Percentiles rank a stretch among this genome's conserved stretches.
These are phyloP conservation scores for Pichia pseudocactophila DNA, from an alignment of 805 yeast genomes.

Conservation along the genomic window DNA sequence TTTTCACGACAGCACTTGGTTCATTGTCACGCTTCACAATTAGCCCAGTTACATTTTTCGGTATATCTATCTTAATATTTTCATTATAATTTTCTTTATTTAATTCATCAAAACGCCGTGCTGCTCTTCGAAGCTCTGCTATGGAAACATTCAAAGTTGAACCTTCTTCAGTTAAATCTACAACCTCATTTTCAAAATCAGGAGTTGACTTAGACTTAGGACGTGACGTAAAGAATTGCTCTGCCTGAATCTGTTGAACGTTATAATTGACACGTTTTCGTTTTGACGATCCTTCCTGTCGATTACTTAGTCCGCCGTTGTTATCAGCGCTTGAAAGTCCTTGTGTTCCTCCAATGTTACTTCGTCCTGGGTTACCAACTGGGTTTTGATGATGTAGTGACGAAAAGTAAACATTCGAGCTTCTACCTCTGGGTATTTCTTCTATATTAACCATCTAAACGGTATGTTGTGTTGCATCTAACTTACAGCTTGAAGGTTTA, in stretches of 20 bases:
- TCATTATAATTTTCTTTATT: conserved; percentile 38
- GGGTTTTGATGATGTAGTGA: conserved; percentile 19
- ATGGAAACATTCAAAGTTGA: conserved; percentile 10
- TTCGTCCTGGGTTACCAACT: neutral
- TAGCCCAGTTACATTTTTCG: conserved; percentile 21
- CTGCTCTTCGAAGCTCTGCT: conserved; percentile 28
- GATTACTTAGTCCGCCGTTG: neutral
- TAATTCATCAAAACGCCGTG: conserved; percentile 33
- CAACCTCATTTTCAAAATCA: conserved; percentile 9
- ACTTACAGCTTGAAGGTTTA: no score
- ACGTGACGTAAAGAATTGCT: conserved; percentile 14
- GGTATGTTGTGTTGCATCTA: no score
- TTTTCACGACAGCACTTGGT: conserved; percentile 29
- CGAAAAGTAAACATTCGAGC: conserved; percentile 20
- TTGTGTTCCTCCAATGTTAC: neutral
- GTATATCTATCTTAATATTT: conserved; percentile 29
- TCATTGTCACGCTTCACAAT: conserved; percentile 14
- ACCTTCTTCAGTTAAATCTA: conserved; percentile 7
- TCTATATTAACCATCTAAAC: conserved; percentile 24
- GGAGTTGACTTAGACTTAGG: conserved; percentile 14
- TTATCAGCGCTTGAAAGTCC: neutral
- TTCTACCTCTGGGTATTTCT: conserved; percentile 23
- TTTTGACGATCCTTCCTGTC: conserved; percentile 12
- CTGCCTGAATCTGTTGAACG: conserved; percentile 25
- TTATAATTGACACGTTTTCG: conserved; percentile 29